These are phyloP conservation scores for Candida mesenterica DNA, from an alignment of 1,139 yeast genomes.

Conservation along the genomic window DNA sequence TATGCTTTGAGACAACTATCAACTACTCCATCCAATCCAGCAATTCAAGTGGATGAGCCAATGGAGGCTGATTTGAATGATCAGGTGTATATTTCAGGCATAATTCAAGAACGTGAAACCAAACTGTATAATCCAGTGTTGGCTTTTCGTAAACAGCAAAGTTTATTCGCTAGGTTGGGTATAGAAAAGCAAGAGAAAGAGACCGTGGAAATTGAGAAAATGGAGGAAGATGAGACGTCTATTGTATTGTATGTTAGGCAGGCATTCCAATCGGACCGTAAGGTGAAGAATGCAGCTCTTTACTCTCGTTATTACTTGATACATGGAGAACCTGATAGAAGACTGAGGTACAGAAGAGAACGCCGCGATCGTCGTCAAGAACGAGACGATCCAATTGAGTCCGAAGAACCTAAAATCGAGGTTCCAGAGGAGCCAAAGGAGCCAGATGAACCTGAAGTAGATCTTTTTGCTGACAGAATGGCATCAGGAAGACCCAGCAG, in stretches of 20 bases:
- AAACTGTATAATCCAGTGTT: constrained; percentile 39
- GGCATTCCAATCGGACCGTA: constrained; percentile 54
- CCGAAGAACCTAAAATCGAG: constrained; percentile 10
- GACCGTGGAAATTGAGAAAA: constrained; percentile 21
- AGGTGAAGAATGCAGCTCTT: constrained; percentile 56
- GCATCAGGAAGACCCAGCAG: constrained; percentile 2
- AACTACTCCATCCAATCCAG: constrained; percentile 15
- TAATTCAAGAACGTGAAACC: constrained; percentile 36
- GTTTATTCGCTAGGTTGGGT: constrained; percentile 32
- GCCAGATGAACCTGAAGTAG: constrained; percentile 11
- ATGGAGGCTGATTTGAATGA: constrained; percentile 12
- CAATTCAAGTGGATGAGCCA: constrained; percentile 4
- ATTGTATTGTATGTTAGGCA: constrained; percentile 47
- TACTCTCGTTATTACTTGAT: constrained; percentile 66
- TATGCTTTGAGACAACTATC: constrained; percentile 39
- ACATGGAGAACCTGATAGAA: constrained; percentile 71
- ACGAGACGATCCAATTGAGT: constrained; percentile 19
- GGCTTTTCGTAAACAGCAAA: constrained; percentile 34
- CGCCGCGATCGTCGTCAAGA: neutral
- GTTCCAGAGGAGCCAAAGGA: constrained; percentile 6
- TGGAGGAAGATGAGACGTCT: constrained; percentile 46
- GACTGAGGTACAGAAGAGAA: constrained; percentile 6
- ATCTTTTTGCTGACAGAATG: constrained; percentile 17
- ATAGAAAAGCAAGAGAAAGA: constrained; percentile 15
- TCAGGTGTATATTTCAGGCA: constrained; percentile 21